Conservation (phyloP, 257 asterid genomes). For the Mentha longifolia region DNA sequence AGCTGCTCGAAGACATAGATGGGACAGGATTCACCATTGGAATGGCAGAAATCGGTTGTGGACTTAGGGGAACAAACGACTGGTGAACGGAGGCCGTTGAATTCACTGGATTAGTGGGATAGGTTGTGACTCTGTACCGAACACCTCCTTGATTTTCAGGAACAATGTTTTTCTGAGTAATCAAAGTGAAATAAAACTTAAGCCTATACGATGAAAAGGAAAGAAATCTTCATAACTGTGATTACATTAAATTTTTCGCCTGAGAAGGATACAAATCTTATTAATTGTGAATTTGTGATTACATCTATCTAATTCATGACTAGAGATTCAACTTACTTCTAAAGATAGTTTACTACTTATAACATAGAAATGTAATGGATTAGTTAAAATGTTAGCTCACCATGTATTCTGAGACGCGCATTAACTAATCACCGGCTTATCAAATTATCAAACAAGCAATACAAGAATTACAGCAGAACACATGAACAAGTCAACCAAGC, state of each 20-base stretch:
- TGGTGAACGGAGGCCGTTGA: constrained; percentile 30
- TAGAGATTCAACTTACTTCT: not conserved
- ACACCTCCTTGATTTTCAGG: constrained; percentile 51
- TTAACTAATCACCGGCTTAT: too few relatives aligned
- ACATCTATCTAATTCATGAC: not conserved
- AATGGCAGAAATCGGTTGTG: constrained; percentile 41
- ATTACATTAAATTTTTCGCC: not conserved
- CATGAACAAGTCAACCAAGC: not conserved
- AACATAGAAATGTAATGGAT: not conserved
- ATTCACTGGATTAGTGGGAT: constrained; percentile 38
- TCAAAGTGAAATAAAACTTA: constrained; percentile 1
- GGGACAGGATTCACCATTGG: constrained; percentile 40
- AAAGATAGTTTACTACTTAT: not conserved
- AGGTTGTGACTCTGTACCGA: constrained; percentile 46
- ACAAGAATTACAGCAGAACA: not conserved
- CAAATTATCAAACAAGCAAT: not conserved
- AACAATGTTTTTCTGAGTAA: constrained; percentile 47
- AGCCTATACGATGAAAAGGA: not conserved
- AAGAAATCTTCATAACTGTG: not conserved
- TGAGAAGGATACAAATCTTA: too few relatives aligned
- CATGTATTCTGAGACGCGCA: not conserved
- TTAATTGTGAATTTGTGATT: too few relatives aligned
- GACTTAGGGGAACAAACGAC: constrained; percentile 33
- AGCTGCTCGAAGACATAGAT: constrained; percentile 36
- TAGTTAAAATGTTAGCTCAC: not conserved